A percentile compares a stretch with the other conserved stretches of the same genome.
Evolutionary conservation across 1,284 basidiomycete species (phyloP).

Genomic region (Calocybe gambosa): DNA sequence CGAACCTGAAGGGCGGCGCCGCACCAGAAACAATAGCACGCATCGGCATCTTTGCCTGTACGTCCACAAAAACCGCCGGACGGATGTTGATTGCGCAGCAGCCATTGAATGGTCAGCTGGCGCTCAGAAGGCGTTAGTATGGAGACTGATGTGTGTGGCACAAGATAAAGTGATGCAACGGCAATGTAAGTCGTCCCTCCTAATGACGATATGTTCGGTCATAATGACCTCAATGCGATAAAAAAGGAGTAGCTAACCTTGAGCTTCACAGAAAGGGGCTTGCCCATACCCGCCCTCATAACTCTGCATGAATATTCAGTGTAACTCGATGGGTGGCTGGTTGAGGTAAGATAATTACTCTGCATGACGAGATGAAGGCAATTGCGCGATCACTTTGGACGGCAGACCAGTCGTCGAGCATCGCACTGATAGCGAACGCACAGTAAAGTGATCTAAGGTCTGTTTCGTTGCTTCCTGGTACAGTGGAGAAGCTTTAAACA

Average conservation of each 20-base stretch:
- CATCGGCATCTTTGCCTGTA: constrained; percentile 81
- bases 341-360: constrained; percentile 41
- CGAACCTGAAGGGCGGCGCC: constrained; percentile 70
- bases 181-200: constrained; percentile 94
- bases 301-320: constrained; percentile 42
- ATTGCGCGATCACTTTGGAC: constrained; percentile 59
- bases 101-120: constrained; percentile 65
- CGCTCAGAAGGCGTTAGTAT: constrained; percentile 39
- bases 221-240: not conserved
- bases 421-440: constrained; percentile 75
- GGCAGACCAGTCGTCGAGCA: constrained; percentile 76
- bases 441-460: constrained; percentile 87
- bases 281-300: constrained; percentile 94
- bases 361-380: constrained; percentile 60
- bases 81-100: constrained; percentile 60
- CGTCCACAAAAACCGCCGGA: constrained; percentile 81
- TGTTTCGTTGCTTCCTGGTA: constrained; percentile 58
- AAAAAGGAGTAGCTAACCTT: constrained; percentile 45
- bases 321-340: constrained; percentile 4
- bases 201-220: constrained; percentile 21
- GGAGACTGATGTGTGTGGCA: constrained; percentile 23
- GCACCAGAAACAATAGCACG: constrained; percentile 96
- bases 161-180: constrained; percentile 69
- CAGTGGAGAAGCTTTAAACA: constrained; percentile 64
- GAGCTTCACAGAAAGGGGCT: constrained; percentile 74